phyloP scores from a whole-genome alignment of 352 stramenopile species.

The Aphanomyces astaci region DNA sequence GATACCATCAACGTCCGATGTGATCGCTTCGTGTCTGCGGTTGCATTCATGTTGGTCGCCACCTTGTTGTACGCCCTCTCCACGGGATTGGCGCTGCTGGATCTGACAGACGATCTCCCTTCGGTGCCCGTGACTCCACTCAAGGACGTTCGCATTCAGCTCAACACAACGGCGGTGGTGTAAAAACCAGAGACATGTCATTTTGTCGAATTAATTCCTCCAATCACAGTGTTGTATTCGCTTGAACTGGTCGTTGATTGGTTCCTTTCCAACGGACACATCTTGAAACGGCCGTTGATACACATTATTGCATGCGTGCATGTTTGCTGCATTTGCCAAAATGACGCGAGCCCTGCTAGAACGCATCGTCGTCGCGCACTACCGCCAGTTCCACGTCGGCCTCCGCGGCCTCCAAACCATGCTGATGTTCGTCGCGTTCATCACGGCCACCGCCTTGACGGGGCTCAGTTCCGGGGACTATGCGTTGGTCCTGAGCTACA shows the following conservation, averaged over 20 bases:
- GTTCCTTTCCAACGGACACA: neutral
- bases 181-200: no score
- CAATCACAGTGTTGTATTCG: neutral
- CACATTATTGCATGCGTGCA: neutral
- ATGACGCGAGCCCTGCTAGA: neutral
- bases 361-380: neutral
- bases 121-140: no score
- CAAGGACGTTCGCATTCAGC: neutral
- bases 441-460: constrained; percentile 18
- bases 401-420: constrained; percentile 1
- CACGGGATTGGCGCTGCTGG: neutral
- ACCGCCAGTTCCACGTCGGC: neutral
- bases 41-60: constrained; percentile 11
- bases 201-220: no score
- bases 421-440: constrained; percentile 5
- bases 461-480: constrained; percentile 10
- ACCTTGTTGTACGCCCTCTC: constrained; percentile 6
- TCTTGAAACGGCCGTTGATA: no score
- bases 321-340: neutral
- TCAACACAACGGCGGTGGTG: neutral
- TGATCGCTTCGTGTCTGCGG: neutral
- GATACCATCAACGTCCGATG: constrained; percentile 14
- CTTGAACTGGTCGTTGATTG: neutral
- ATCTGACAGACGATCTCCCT: no score
- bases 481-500: neutral